Base-by-base conservation (phyloP, 2,329 filamentous ascomycete genomes). In the Fusarium torreyae region DNA sequence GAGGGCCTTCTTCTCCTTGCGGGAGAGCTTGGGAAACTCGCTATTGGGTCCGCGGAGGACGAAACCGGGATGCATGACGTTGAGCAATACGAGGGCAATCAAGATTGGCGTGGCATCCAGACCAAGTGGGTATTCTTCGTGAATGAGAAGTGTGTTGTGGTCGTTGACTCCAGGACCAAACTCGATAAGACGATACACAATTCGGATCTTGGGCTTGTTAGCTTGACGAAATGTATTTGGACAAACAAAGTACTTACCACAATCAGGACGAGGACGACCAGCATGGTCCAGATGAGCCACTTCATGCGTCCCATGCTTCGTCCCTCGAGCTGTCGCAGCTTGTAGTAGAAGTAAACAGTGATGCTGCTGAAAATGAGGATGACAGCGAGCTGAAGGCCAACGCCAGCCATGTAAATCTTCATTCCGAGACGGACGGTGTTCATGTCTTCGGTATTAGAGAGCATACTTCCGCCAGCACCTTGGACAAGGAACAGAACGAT, bases 151-250 rank as follows among this genome's bases (percentile, higher is more conserved):
- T 0, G 79, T 77, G 71, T 85, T 86, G n/a, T 76, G 68, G 7
- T 74, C 69, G 40, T 77, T 76, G 20, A 84, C 71, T 13, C 85
- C 86, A 6, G 79, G 78, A 0, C 81, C 80, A 70, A 86, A 91
- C 74, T 91, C 87, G 53, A 81, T 76, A 3, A 91, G 80, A 31
- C 88, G 86, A 77, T 86, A 91, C 66, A 89, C 83, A 74, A 91
- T 89, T 34, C 88, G 85, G 28, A 84, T 75, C 81, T 87, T 51
- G 8, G 17, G 20, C 15, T 51, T 58, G 20, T 68, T 52, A 68
- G 58, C 36, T 57, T 26, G 10, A 26, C 43, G 57, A 10, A 22
- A 28, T 34, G 18, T 10, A 18, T 28, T 28, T 34, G 7, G 17
- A 13, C 7, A 46, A 4, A 36, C 33, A 15, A 28, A 34, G 20